Conservation (phyloP, 805 yeast genomes). For the Saturnispora silvae region DNA sequence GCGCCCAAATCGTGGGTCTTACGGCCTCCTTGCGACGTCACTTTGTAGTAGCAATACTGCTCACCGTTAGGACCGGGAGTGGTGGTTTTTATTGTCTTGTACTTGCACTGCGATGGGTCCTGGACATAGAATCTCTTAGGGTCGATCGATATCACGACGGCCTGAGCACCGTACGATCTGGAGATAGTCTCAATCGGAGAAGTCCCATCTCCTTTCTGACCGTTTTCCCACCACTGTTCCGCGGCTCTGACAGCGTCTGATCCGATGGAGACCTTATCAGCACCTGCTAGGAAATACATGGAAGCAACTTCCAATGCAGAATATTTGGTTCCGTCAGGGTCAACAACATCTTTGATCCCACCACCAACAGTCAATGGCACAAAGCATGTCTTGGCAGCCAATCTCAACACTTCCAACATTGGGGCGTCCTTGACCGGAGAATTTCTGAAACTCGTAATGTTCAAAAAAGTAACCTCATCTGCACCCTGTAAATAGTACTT, state of each 20-base stretch:
- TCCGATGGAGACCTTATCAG: constrained; percentile 97
- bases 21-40: constrained; percentile 95
- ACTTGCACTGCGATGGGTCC: constrained; percentile 47
- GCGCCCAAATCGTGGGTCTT: constrained; percentile 84
- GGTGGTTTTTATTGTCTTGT: constrained; percentile 52
- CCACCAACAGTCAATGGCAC: constrained; percentile 99
- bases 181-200: constrained; percentile 93
- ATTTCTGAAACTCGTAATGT: constrained; percentile 91
- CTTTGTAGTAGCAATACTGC: constrained; percentile 83
- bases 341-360: constrained; percentile 84
- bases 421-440: constrained; percentile 91
- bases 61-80: constrained; percentile 84
- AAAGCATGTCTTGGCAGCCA: constrained; percentile 81
- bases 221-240: constrained; percentile 58
- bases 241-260: constrained; percentile 93
- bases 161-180: constrained; percentile 87
- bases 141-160: constrained; percentile 97
- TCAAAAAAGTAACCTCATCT: constrained; percentile 90
- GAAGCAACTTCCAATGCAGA: constrained; percentile 89
- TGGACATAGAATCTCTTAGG: constrained; percentile 80
- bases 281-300: constrained; percentile 89
- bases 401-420: constrained; percentile 79
- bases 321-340: constrained; percentile 68
- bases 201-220: constrained; percentile 51
- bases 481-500: constrained; percentile 91